Evolutionary conservation across 495 filamentous ascomycete genomes (phyloP).

Genomic region (Aspergillus nanangensis): DNA sequence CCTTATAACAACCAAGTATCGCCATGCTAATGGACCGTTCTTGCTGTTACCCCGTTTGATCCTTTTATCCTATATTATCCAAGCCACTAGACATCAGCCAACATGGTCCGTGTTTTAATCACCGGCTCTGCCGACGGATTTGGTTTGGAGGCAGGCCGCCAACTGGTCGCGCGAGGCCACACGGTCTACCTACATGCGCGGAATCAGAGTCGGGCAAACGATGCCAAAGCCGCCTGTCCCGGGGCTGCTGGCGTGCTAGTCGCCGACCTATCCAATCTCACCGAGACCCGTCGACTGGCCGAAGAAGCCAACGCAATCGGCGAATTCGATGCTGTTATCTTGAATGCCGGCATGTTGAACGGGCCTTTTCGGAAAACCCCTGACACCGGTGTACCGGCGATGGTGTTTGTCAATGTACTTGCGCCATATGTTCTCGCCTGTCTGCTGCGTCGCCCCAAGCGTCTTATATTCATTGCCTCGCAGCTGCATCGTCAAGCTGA

Average conservation of each 20-base stretch:
- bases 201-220: constrained; percentile 10
- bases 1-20: no score
- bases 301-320: constrained; percentile 17
- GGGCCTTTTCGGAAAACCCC: constrained; percentile 14
- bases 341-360: constrained; percentile 14
- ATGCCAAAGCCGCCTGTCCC: constrained; percentile 14
- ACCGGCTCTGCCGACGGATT: constrained; percentile 17
- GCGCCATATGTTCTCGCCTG: constrained; percentile 18
- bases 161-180: constrained; percentile 11
- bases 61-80: no score
- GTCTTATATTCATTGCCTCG: constrained; percentile 14
- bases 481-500: constrained; percentile 11
- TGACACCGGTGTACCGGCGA: constrained; percentile 10
- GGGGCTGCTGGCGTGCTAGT: constrained; percentile 17
- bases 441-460: constrained; percentile 12
- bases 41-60: no score
- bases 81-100: no score
- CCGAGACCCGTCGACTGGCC: constrained; percentile 13
- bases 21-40: no score
- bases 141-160: constrained; percentile 12
- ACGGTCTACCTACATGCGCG: constrained; percentile 21
- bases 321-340: constrained; percentile 16
- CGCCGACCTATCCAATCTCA: constrained; percentile 13
- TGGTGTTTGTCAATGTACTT: constrained; percentile 16
- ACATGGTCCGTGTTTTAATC: constrained; percentile 15